Evolutionary conservation across 805 yeast genomes (phyloP).

Genomic region (Candida easanensis): DNA sequence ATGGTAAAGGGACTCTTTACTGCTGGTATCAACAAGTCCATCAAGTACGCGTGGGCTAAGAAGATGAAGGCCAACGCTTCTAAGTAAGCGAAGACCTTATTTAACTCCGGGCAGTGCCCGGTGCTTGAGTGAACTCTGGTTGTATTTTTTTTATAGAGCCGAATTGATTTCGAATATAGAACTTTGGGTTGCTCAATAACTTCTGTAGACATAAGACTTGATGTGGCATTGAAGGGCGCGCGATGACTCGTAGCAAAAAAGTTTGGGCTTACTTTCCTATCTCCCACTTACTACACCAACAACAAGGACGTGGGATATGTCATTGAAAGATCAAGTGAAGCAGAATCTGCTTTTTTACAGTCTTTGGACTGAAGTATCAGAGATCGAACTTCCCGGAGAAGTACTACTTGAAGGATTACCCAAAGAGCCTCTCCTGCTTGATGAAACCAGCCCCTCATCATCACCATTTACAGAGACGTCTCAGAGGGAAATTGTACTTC

Average conservation of each 20-base stretch:
- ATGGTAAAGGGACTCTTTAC: constrained; percentile 80
- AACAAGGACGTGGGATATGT: too few species aligned
- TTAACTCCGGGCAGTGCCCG: background rate
- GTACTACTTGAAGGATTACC: constrained; percentile 21
- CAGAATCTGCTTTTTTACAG: constrained; percentile 21
- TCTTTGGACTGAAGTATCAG: constrained; percentile 24
- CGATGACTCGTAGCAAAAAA: background rate
- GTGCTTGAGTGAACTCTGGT: too few species aligned
- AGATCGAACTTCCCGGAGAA: constrained; percentile 9
- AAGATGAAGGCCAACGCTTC: constrained; percentile 33
- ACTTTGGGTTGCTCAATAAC: background rate
- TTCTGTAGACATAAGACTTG: too few species aligned
- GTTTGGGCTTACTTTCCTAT: too few species aligned
- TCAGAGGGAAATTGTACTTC: constrained; percentile 9
- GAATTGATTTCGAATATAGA: background rate
- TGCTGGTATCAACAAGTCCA: constrained; percentile 74
- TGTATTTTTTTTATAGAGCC: background rate
- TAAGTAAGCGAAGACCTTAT: background rate
- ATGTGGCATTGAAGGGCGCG: too few species aligned
- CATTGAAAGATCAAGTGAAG: constrained; percentile 15
- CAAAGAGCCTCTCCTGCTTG: constrained; percentile 21
- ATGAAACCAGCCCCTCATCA: constrained; percentile 7
- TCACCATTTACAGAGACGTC: background rate
- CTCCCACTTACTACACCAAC: too few species aligned
- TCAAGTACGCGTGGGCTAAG: constrained; percentile 77